phyloP scores from a whole-genome alignment of 179 eudicot species.

The Actinidia chinensis region DNA sequence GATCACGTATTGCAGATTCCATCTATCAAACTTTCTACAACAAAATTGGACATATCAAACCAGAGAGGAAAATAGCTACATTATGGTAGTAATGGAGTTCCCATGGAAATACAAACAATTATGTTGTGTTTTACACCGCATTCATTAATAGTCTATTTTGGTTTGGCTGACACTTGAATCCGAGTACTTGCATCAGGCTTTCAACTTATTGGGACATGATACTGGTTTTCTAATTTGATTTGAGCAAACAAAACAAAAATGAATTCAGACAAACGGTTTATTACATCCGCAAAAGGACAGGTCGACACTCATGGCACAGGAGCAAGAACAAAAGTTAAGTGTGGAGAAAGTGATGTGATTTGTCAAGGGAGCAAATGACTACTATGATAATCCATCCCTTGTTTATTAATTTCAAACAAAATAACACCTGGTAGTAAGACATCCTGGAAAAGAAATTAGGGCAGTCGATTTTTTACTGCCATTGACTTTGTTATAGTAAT shows the following conservation, averaged over 20 bases:
- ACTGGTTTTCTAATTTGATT: not conserved
- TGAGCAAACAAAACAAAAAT: not conserved
- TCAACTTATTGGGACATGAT: no score
- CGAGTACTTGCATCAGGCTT: no score
- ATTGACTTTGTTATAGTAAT: slow-evolving; percentile 83
- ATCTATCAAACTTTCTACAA: not conserved
- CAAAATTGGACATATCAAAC: not conserved
- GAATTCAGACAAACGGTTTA: no score
- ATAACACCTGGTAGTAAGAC: slow-evolving; percentile 80
- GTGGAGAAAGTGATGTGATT: not conserved
- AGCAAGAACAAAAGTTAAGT: not conserved
- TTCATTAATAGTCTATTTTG: no score
- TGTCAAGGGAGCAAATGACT: not conserved
- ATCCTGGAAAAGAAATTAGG: slow-evolving; percentile 52
- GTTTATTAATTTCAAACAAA: not conserved
- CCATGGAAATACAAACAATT: slow-evolving; percentile 1
- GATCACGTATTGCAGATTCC: not conserved
- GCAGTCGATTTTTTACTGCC: slow-evolving; percentile 60
- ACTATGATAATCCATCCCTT: not conserved
- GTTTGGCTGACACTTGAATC: no score
- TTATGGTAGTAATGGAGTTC: not conserved
- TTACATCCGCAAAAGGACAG: not conserved
- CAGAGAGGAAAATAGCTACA: not conserved
- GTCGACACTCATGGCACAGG: slow-evolving; percentile 1
- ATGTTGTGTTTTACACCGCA: no score